Evolutionary conservation across 345 rosid genomes (phyloP), one percentile per base, ranked within the genome.

Genomic region (Arabis hirsuta): DNA sequence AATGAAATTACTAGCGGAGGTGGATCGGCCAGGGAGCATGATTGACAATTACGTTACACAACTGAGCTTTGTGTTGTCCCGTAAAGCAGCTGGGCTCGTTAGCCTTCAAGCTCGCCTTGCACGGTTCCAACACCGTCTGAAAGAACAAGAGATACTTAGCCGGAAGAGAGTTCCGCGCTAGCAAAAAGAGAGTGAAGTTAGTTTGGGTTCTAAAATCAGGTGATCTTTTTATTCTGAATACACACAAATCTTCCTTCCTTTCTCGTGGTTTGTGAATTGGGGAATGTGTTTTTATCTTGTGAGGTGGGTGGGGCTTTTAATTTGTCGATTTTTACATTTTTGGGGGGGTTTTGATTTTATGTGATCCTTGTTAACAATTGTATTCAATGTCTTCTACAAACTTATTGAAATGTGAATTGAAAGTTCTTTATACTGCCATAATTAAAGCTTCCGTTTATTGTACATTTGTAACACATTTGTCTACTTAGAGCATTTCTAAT

Each of bases 81-180:
- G 97, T 76, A 95, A 95, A 82, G 99, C 97, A 65, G 99, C 96
- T 26, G 86, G 93, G 59, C 78, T 90, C 50, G 97, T 87, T 26
- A 87, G 96, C 65, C 97, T 95, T 62, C 97, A 91, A 77, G 96
- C 99, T 46, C 93, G 97, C 59, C 96, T 95, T 55, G 93, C 99
- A 50, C 86, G 96, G 79, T 91, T 95, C 83, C 99, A 91, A 76
- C 97, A 95, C 80, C 90, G 97, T 62, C 82, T 95, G 29, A 91
- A 90, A 79, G 96, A 95, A 71, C 96, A 87, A 73, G 99, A 95
- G 84, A 87, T 89, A 45, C 96, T 90, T 48, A 87, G 91, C 72
- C 84, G 93, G 74, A 91, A 91, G 84, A 86, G 95, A 84, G 85
- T 88, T 72, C 90, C 85, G n/a, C 79, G 71, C 62, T 62, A 66